phyloP scores from a whole-genome alignment of 1,284 basidiomycete genomes.

The Sporisorium scitamineum region DNA sequence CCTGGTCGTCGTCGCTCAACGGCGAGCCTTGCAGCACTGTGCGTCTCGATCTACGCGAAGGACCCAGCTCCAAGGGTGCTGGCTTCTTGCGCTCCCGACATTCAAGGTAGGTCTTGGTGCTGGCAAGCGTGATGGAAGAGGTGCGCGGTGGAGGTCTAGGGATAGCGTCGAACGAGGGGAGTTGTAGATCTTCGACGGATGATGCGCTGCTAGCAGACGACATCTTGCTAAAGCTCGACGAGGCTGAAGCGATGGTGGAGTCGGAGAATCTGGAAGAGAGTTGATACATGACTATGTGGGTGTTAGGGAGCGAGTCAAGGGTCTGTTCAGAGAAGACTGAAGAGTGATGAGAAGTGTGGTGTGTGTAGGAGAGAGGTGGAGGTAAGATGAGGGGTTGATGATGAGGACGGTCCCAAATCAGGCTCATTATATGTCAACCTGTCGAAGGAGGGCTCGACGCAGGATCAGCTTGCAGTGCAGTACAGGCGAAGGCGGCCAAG shows the following conservation, averaged over 20 bases:
- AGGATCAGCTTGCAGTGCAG: neutral
- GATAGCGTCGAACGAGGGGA: slow-evolving; percentile 16
- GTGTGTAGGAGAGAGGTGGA: neutral
- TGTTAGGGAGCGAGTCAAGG: neutral
- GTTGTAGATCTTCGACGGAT: slow-evolving; percentile 23
- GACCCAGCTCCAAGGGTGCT: slow-evolving; percentile 15
- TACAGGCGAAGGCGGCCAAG: neutral
- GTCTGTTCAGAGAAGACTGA: neutral
- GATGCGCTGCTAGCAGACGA: slow-evolving; percentile 30
- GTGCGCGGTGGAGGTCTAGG: slow-evolving; percentile 44
- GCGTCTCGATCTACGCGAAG: slow-evolving; percentile 8
- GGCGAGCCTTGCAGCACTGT: neutral
- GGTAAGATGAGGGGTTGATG: slow-evolving; percentile 4
- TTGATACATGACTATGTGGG: slow-evolving; percentile 5
- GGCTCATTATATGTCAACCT: slow-evolving; percentile 24
- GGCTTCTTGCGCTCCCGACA: slow-evolving; percentile 32
- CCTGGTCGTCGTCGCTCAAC: slow-evolving; percentile 13
- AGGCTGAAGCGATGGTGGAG: slow-evolving; percentile 39
- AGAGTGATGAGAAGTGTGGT: neutral
- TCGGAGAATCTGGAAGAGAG: slow-evolving; percentile 46
- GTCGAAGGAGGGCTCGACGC: neutral
- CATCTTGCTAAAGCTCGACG: slow-evolving; percentile 29
- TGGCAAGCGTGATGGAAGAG: slow-evolving; percentile 40
- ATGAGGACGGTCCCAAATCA: neutral
- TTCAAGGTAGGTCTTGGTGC: slow-evolving; percentile 21